Conservation (phyloP, 1,139 yeast genomes). For the Debaryomyces nepalensis region DNA sequence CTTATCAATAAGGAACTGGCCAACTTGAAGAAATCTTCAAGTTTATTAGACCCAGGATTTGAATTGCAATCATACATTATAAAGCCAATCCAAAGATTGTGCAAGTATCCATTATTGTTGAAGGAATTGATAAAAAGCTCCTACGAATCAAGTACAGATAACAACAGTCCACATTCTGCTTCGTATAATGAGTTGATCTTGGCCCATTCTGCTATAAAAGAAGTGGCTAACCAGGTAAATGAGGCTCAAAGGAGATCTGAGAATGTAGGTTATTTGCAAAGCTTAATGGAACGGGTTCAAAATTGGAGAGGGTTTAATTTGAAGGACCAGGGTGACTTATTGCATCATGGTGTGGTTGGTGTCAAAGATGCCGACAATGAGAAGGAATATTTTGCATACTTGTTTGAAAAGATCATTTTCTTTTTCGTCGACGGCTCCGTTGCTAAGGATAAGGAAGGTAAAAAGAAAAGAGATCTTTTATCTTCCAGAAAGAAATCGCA, state of each 20-base stretch:
- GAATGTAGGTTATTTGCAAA: slow-evolving; percentile 72
- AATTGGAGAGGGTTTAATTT: slow-evolving; percentile 96
- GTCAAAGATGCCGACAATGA: slow-evolving; percentile 81
- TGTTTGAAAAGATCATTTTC: slow-evolving; percentile 85
- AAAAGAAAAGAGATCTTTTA: slow-evolving; percentile 41
- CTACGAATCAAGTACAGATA: slow-evolving; percentile 28
- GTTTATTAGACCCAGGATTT: slow-evolving; percentile 79
- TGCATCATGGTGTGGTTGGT: slow-evolving; percentile 76
- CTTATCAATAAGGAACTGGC: slow-evolving; percentile 68
- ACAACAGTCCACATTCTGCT: slow-evolving; percentile 43
- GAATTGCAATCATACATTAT: slow-evolving; percentile 88
- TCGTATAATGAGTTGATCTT: slow-evolving; percentile 68
- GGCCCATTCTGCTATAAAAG: slow-evolving; percentile 67
- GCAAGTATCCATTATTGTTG: slow-evolving; percentile 87
- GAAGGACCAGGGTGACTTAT: slow-evolving; percentile 80
- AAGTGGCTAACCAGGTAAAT: slow-evolving; percentile 83
- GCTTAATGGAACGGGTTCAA: slow-evolving; percentile 70
- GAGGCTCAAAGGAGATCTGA: slow-evolving; percentile 95
- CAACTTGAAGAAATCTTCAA: slow-evolving; percentile 58
- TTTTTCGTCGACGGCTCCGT: slow-evolving; percentile 60
- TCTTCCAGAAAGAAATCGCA: slow-evolving; percentile 48
- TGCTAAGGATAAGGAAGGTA: slow-evolving; percentile 31
- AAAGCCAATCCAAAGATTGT: slow-evolving; percentile 92
- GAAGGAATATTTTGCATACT: slow-evolving; percentile 85
- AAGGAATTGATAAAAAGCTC: slow-evolving; percentile 75